These are phyloP conservation scores for Triticum timopheevii DNA, from an alignment of 176 grass and related monocot species.

Conservation along the genomic window DNA sequence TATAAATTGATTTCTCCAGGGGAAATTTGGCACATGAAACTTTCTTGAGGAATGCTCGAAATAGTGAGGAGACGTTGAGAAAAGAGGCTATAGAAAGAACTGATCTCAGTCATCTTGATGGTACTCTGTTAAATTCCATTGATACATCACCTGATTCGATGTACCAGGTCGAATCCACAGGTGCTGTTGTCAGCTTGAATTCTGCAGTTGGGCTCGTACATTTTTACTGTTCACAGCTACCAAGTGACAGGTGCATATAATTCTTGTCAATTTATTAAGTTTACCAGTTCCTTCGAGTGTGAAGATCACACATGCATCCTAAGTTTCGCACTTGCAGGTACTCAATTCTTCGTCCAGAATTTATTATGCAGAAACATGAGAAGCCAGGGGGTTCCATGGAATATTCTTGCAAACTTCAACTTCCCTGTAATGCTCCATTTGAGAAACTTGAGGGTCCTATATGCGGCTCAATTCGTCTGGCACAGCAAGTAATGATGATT, in stretches of 20 bases:
- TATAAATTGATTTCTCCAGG: constrained; percentile 51
- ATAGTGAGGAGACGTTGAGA: constrained; percentile 96
- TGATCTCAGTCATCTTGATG: constrained; percentile 94
- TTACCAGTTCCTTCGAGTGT: constrained; percentile 5
- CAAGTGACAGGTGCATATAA: constrained; percentile 82
- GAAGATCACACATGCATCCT: background rate
- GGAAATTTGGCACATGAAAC: constrained; percentile 83
- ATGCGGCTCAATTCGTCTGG: constrained; percentile 86
- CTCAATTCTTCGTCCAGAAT: constrained; percentile 94
- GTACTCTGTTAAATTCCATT: constrained; percentile 57
- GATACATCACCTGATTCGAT: constrained; percentile 62
- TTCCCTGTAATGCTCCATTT: constrained; percentile 98
- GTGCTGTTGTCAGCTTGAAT: constrained; percentile 98
- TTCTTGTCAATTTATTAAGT: constrained; percentile 19
- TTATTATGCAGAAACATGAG: constrained; percentile 88
- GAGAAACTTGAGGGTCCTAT: constrained; percentile 92
- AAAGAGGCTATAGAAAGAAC: constrained; percentile 99
- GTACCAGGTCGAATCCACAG: constrained; percentile 95
- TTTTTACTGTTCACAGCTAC: constrained; percentile 97
- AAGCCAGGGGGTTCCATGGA: constrained; percentile 63
- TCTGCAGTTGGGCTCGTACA: constrained; percentile 94
- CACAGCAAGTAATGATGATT: constrained; percentile 77
- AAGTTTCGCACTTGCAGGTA: constrained; percentile 50
- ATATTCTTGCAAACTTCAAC: constrained; percentile 96
- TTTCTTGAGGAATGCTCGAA: constrained; percentile 90